Conservation (phyloP, 1,284 basidiomycete species). For the Ganoderma leucocontextum region DNA sequence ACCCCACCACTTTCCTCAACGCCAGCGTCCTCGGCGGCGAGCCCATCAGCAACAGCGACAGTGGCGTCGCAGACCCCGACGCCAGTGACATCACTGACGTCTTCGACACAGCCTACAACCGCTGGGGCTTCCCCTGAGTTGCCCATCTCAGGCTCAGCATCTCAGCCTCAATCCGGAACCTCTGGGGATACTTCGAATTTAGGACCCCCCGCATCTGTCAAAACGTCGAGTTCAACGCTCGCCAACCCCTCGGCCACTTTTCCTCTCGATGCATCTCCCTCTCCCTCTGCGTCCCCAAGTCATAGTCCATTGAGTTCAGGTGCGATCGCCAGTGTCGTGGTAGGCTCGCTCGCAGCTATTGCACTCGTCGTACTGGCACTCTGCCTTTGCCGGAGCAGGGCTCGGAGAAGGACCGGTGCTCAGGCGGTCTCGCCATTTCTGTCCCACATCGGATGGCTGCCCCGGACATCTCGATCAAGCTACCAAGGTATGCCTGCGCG, state of each 20-base stretch:
- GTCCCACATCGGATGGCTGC: background rate
- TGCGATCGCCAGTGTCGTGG: background rate
- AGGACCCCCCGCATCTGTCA: background rate
- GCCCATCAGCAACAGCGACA: too few species aligned
- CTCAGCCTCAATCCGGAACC: too few species aligned
- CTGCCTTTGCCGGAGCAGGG: background rate
- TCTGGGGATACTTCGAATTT: background rate
- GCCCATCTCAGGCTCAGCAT: too few species aligned
- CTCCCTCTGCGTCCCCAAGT: background rate
- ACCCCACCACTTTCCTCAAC: too few species aligned
- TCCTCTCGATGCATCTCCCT: background rate
- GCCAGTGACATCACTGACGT: too few species aligned
- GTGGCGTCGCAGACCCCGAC: too few species aligned
- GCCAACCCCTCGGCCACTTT: background rate
- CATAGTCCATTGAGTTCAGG: background rate
- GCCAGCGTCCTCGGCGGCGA: too few species aligned
- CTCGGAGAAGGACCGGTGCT: too few species aligned
- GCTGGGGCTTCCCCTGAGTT: too few species aligned
- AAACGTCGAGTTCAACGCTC: background rate
- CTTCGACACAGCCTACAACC: too few species aligned
- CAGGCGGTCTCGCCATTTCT: background rate
- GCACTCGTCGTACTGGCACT: background rate
- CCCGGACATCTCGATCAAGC: background rate
- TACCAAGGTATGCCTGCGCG: background rate
- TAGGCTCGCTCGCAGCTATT: background rate